Base-by-base conservation (phyloP, 768 basidiomycete genomes). In the Suillus brevipes region DNA sequence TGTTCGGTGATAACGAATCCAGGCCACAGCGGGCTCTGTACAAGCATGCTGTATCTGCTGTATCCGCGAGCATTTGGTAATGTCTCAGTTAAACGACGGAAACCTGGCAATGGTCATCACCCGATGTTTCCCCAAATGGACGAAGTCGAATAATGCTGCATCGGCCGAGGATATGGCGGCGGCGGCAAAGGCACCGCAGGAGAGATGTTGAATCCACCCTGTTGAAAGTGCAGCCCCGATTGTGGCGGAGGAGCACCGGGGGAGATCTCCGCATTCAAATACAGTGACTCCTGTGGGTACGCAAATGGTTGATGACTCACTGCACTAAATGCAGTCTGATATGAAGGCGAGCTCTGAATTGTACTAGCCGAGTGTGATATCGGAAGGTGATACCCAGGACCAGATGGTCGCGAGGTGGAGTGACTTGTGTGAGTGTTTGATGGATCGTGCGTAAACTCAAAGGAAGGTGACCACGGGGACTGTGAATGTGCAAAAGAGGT, bases 101-200 rank as follows among this genome's bases (percentile, higher is more conserved):
- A 59, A 59, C 18, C 18, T 42, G 37, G 8, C 56, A 8, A 23
- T 63, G 42, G 47, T 43, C 40, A 43, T 73, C 65, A 76, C 36
- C 73, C 72, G 63, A 64, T 68, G 28, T 69, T 60, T 18, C 75
- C 72, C 74, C 76, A 72, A 9, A 65, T 36, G 38, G 63, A 66
- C 1, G 69, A 66, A 66, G 43, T 73, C 58, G 64, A 68, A 50
- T 68, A 65, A 59, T 73, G 71, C 31, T 64, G 74, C 60, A 68
- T 65, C 37, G 71, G 65, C 60, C 62, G 66, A 49, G 62, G 40
- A 58, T 64, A 53, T 20, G 34, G 61, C 28, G 68, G 64, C 47
- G 68, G 72, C 25, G 67, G 70, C 25, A 62, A 52, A 56, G 67
- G 61, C 4, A 61, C 64, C 9, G 62, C 64, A 9, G 71, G 57